Percentiles rank a stretch among this genome's conserved stretches.
These are phyloP conservation scores for Cladosporium phlei DNA, from an alignment of 2,329 filamentous ascomycete genomes.

Conservation along the genomic window DNA sequence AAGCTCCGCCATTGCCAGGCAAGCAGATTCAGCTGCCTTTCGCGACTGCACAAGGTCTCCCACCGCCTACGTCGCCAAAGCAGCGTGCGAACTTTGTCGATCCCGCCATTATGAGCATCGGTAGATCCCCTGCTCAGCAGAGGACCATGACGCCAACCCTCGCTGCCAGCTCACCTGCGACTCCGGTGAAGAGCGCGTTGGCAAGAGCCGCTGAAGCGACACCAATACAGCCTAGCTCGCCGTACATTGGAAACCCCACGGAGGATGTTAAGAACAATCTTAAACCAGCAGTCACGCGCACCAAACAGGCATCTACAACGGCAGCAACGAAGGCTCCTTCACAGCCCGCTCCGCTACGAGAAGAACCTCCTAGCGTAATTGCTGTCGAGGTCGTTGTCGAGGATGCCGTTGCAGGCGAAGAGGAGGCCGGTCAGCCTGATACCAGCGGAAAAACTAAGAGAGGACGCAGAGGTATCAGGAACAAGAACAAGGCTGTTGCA, in stretches of 20 bases:
- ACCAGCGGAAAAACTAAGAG: constrained; percentile 44
- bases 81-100: constrained; percentile 59
- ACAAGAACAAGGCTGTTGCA: constrained; percentile 9
- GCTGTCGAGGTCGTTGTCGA: constrained; percentile 1
- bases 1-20: background rate
- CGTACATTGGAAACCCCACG: constrained; percentile 35
- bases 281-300: too few species aligned
- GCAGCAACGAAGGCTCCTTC: background rate
- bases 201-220: constrained; percentile 32
- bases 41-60: constrained; percentile 3
- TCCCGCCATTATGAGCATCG: constrained; percentile 73
- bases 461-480: constrained; percentile 38
- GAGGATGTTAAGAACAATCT: too few species aligned
- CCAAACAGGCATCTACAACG: background rate
- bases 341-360: background rate
- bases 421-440: constrained; percentile 18
- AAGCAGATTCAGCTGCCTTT: constrained; percentile 12
- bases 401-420: constrained; percentile 6
- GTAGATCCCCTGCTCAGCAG: constrained; percentile 30
- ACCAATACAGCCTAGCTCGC: constrained; percentile 32
- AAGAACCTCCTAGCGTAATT: background rate
- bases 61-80: constrained; percentile 30
- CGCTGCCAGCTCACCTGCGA: constrained; percentile 34
- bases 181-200: constrained; percentile 37
- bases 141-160: constrained; percentile 18